Conservation (phyloP, 257 asterid species). For the Nicotiana tomentosiformis region DNA sequence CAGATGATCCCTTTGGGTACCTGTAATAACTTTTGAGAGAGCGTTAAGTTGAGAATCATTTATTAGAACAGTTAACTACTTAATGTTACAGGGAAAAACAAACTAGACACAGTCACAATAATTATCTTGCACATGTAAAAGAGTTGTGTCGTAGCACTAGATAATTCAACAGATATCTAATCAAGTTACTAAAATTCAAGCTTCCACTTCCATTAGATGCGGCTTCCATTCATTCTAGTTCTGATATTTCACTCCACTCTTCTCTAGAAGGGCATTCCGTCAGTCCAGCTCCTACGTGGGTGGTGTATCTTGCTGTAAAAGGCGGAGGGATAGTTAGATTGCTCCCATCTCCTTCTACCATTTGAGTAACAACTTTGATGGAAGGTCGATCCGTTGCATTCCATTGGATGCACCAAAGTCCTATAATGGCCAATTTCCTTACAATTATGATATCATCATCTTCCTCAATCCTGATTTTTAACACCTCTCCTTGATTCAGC, state of each 20-base stretch:
- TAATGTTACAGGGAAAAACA: no score
- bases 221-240: background rate
- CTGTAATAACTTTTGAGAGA: no score
- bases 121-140: no score
- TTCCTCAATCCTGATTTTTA: constrained; percentile 3
- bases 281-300: no score
- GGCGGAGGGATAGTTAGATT: constrained; percentile 26
- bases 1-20: no score
- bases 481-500: constrained; percentile 17
- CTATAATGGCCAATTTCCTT: constrained; percentile 21
- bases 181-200: no score
- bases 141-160: no score
- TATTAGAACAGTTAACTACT: no score
- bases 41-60: no score
- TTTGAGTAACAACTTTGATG: constrained; percentile 24
- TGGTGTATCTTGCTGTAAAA: constrained; percentile 9
- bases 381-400: constrained; percentile 26
- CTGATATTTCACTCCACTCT: background rate
- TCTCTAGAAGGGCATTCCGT: background rate
- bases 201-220: no score
- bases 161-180: no score
- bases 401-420: constrained; percentile 38
- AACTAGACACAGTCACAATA: no score
- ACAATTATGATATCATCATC: background rate
- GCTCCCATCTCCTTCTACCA: constrained; percentile 31